Evolutionary conservation across 352 stramenopile genomes (phyloP), one percentile per base, ranked within the genome.

Genomic region (Phytophthora fragariaefolia): DNA sequence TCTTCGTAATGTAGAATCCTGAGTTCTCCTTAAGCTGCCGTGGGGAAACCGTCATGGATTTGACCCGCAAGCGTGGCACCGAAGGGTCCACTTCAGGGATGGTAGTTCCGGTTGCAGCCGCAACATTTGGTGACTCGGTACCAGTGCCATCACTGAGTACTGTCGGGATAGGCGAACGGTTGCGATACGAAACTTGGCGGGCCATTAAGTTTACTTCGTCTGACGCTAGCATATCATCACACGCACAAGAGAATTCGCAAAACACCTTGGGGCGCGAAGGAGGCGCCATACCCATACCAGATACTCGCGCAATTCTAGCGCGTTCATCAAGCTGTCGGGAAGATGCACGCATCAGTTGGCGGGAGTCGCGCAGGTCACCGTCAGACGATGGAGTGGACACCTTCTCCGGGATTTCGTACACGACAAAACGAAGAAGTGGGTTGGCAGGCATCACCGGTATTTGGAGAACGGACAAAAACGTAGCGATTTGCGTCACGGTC

Each of bases 391-490:
- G 71, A 7, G 64, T 59, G 1, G 75, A 75, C 8, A 58, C 42
- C 23, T 66, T 80, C 27, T 91, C 85, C n/a, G 74, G 74, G n/a
- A 93, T 74, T 58, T 93, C 83, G 63, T 95, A 93, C 36, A 93
- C 82, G 2, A 95, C 83, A 47, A 95, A 95, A 10, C 87, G 87
- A 23, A 95, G 63, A 51, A 91, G 77, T 2, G 83, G 73, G 24
- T 90, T 89, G 4, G 74, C 57, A 23, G 80, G 71, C 71, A 91
- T 82, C 27, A 89, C 72, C 10, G 87, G 85, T 24, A 93, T 85
- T 60, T 95, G 85, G 10, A 95, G 65, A 6, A 92, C 84, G 13
- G 85, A 93, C 69, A 92, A 74, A 57, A 95, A 95, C 6, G 74
- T 87, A 26, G 87, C 85, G 23, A 88, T 74, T 56, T 93, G 83